Percentiles rank a stretch among this genome's conserved stretches.
Conservation (phyloP, 306 rosid genomes). For the Castanea mollissima region DNA sequence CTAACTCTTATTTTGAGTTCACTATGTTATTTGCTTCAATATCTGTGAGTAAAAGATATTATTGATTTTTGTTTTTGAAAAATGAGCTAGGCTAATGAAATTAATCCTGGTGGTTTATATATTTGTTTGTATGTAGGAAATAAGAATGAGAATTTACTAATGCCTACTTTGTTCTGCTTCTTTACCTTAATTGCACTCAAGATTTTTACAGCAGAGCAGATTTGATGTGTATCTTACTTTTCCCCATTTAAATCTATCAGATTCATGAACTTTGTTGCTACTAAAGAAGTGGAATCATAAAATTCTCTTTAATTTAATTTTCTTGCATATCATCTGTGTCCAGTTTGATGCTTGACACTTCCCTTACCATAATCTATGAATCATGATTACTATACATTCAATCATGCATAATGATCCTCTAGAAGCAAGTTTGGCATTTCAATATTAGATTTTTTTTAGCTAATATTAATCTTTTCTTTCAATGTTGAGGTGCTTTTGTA, state of each 20-base stretch:
- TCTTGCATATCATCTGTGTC: not conserved
- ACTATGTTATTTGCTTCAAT: not conserved
- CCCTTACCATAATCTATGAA: not conserved
- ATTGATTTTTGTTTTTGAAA: not conserved
- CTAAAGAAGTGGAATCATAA: not conserved
- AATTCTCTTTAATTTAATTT: constrained; percentile 1
- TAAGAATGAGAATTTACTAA: constrained; percentile 56
- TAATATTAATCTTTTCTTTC: not conserved
- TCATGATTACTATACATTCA: not conserved
- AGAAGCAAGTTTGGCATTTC: not conserved
- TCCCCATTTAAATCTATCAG: not conserved
- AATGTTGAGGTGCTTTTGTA: not conserved
- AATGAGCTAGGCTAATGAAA: not conserved
- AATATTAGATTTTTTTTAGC: not conserved
- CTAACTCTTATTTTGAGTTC: not conserved
- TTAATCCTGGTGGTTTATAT: not conserved
- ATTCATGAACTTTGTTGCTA: not conserved
- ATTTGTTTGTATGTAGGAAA: constrained; percentile 42
- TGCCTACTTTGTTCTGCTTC: constrained; percentile 85
- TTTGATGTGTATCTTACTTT: constrained; percentile 23
- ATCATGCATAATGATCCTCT: not conserved
- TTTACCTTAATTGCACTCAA: constrained; percentile 90
- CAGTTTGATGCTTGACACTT: not conserved
- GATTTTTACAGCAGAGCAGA: constrained; percentile 82
- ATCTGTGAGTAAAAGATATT: not conserved